Base-by-base conservation (phyloP, 805 yeast genomes). In the Hanseniaspora nectarophila region DNA sequence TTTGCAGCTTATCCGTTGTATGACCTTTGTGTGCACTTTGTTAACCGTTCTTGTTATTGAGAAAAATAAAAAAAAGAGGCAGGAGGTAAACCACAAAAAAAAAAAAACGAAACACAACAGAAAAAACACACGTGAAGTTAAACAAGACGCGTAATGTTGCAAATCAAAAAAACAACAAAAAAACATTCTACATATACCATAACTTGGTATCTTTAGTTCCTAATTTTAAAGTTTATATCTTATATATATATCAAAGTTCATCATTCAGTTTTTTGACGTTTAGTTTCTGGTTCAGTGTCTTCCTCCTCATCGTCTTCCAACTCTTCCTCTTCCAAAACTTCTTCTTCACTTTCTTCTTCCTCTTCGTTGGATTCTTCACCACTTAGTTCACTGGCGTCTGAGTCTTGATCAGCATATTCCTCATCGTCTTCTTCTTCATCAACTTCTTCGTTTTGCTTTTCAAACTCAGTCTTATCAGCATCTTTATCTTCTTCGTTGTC, bases 401-500 rank as follows among this genome's bases (percentile, higher is more conserved):
- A 76, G 13, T 67, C 80, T 0, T 65, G 76, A n/a, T 69, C 78
- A 2, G 63, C 76, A 4, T 72, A 78, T 1, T 67, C 77, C 0
- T 60, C 74, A 1, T 68, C 77, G 5, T 73, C 81, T 3, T 70
- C 80, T 2, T 73, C 79, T 1, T 73, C 83, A 2, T 74, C 82
- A 0, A 72, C 78, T 4, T 77, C 83, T 15, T 77, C 85, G 4
- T 77, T 78, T n/a, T 78, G 84, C 13, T 76, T 83, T 8, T 77
- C 86, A 2, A 73, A 81, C 24, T 75, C 75, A 43, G 74, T 81
- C 1, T 73, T 81, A 39, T 77, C 85, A 6, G 74, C 78, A 59
- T 82, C 86, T 57, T 82, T 87, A 49, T 84, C 87, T 5, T 72
- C 72, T 51, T 80, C 87, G 55, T 83, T 85, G 64, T 87, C 95